These are phyloP conservation scores for Lolium multiflorum DNA, from an alignment of 176 grass and related monocot genomes.

Conservation along the genomic window DNA sequence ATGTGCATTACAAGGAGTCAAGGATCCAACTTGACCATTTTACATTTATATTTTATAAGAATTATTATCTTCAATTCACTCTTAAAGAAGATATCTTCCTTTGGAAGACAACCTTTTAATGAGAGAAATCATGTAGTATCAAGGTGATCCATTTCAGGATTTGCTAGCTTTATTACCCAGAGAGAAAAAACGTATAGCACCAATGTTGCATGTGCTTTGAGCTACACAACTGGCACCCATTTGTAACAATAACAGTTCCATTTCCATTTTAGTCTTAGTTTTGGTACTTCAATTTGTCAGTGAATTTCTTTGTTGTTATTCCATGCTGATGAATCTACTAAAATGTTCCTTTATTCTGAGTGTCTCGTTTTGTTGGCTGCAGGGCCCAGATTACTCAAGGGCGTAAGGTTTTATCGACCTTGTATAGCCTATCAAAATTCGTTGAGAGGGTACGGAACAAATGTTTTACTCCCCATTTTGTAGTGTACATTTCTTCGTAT, in stretches of 20 bases:
- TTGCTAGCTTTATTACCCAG: background rate
- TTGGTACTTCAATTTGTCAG: conserved; percentile 13
- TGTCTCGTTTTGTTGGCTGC: conserved; percentile 48
- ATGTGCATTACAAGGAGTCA: conserved; percentile 25
- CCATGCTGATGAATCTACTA: background rate
- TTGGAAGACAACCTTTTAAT: conserved; percentile 29
- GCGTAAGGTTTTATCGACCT: conserved; percentile 74
- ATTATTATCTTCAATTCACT: background rate
- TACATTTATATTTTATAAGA: conserved; percentile 11
- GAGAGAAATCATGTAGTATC: background rate
- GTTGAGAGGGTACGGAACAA: conserved; percentile 75
- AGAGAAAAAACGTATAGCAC: background rate
- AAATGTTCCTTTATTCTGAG: conserved; percentile 26
- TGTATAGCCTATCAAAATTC: conserved; percentile 88
- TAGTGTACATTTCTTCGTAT: conserved; percentile 18
- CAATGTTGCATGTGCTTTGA: conserved; percentile 12
- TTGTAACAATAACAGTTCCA: conserved; percentile 8
- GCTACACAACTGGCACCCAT: background rate
- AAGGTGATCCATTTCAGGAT: background rate
- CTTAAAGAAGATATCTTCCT: background rate
- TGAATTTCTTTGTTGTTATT: conserved; percentile 29
- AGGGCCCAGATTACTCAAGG: conserved; percentile 96
- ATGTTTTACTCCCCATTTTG: conserved; percentile 33
- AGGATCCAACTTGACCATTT: background rate
- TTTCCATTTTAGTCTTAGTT: conserved; percentile 35